A percentile compares a stretch with the other conserved stretches of the same genome.
Evolutionary conservation across 768 basidiomycete species (phyloP).

Genomic region (Fibroporia radiculosa): DNA sequence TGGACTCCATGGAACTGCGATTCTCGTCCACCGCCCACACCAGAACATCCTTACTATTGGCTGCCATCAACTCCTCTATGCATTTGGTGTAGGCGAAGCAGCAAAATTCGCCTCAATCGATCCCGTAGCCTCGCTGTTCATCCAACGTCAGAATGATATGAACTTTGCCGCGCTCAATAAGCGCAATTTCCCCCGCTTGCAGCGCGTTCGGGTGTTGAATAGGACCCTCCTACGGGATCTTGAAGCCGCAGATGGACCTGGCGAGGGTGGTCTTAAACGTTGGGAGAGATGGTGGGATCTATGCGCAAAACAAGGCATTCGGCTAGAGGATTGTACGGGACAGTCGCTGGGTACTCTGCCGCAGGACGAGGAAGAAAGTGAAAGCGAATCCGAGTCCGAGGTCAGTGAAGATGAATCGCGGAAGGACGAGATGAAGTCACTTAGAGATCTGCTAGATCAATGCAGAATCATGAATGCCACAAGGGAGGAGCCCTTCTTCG

Average conservation of each 20-base stretch:
- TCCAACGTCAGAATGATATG: constrained; percentile 53
- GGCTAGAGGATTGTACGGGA: constrained; percentile 75
- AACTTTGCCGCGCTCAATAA: constrained; percentile 51
- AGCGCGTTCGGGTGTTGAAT: constrained; percentile 52
- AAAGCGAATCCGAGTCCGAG: constrained; percentile 25
- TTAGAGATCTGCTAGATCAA: constrained; percentile 50
- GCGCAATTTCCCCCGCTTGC: constrained; percentile 52
- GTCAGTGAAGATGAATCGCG: constrained; percentile 21
- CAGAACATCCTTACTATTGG: constrained; percentile 53
- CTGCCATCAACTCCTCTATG: constrained; percentile 58
- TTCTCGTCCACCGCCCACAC: constrained; percentile 46
- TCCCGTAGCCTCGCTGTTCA: constrained; percentile 32
- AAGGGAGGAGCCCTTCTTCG: not conserved
- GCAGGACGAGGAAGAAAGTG: constrained; percentile 23
- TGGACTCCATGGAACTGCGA: constrained; percentile 25
- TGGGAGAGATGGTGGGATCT: constrained; percentile 68
- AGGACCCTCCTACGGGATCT: constrained; percentile 47
- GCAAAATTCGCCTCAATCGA: constrained; percentile 34
- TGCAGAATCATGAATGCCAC: constrained; percentile 35
- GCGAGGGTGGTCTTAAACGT: constrained; percentile 34
- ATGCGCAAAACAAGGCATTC: constrained; percentile 40
- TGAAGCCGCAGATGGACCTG: constrained; percentile 45
- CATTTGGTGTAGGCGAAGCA: constrained; percentile 58
- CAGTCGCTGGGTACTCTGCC: constrained; percentile 42
- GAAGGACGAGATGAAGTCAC: constrained; percentile 28